Evolutionary conservation across 331 rosid genomes (phyloP).

Genomic region (Malus hybrid): DNA sequence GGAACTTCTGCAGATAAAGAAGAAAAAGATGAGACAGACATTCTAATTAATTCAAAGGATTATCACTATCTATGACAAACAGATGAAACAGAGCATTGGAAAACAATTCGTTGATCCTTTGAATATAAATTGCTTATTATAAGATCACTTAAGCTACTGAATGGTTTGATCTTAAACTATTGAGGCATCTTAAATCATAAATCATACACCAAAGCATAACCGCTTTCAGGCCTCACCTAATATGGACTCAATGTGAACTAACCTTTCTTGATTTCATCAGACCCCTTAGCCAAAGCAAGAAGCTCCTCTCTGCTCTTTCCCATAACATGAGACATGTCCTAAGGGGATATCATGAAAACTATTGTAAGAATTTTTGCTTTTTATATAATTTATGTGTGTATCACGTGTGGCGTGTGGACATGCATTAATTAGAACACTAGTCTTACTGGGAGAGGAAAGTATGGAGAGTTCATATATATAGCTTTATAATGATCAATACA

Average conservation of each 20-base stretch:
- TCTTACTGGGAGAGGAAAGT: slow-evolving; percentile 84
- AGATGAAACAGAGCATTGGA: not conserved
- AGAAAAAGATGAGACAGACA: not conserved
- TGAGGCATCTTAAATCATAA: not conserved
- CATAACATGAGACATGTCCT: slow-evolving; percentile 81
- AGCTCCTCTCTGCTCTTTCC: slow-evolving; percentile 81
- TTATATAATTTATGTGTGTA: not conserved
- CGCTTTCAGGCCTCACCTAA: not conserved
- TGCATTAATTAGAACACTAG: slow-evolving; percentile 1
- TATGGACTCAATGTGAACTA: not conserved
- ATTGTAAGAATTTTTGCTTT: not conserved
- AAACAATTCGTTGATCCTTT: not conserved
- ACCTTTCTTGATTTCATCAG: slow-evolving; percentile 53
- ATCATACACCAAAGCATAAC: not conserved
- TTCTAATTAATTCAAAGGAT: not conserved
- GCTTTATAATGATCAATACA: slow-evolving; percentile 76
- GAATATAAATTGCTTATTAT: not conserved
- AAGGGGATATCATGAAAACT: slow-evolving; percentile 13
- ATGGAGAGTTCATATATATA: slow-evolving; percentile 66
- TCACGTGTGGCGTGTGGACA: not conserved
- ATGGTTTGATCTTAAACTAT: not conserved
- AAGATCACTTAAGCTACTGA: not conserved
- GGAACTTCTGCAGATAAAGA: slow-evolving; percentile 47
- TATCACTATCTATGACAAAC: not conserved
- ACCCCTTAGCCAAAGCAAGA: slow-evolving; percentile 54